phyloP scores from a whole-genome alignment of 2,329 filamentous ascomycete species.

The Zymoseptoria brevis region DNA sequence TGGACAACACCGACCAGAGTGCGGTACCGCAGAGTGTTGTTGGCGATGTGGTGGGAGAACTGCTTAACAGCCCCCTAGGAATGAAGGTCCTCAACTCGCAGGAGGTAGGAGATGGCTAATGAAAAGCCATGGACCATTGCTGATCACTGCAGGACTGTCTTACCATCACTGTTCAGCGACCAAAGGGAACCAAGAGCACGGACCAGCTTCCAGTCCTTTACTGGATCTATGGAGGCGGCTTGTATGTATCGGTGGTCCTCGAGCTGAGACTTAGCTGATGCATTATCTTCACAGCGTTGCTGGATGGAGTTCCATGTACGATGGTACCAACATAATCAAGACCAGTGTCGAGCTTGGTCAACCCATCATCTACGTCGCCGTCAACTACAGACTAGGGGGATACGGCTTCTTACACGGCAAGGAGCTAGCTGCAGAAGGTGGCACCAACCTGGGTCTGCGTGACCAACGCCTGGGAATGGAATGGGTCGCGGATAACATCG shows the following conservation, averaged over 20 bases:
- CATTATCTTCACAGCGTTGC: slow-evolving; percentile 16
- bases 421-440: slow-evolving; percentile 27
- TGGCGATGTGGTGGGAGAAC: slow-evolving; percentile 29
- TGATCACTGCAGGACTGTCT: slow-evolving; percentile 31
- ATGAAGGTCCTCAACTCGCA: slow-evolving; percentile 28
- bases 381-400: slow-evolving; percentile 21
- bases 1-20: slow-evolving; percentile 13
- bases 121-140: neutral
- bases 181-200: slow-evolving; percentile 29
- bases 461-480: slow-evolving; percentile 26
- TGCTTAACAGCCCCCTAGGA: slow-evolving; percentile 34
- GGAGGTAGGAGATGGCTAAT: neutral
- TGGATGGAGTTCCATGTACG: slow-evolving; percentile 34
- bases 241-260: slow-evolving; percentile 9
- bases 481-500: slow-evolving; percentile 19
- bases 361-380: slow-evolving; percentile 36
- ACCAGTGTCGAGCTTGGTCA: slow-evolving; percentile 44
- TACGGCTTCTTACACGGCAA: slow-evolving; percentile 29
- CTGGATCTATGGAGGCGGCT: slow-evolving; percentile 43
- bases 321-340: slow-evolving; percentile 33
- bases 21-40: neutral
- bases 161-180: slow-evolving; percentile 30
- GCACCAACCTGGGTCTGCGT: slow-evolving; percentile 27
- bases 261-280: neutral
- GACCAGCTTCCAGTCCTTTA: slow-evolving; percentile 41